Percentiles rank a stretch among this genome's conserved stretches.
These are phyloP conservation scores for Coleophoma eucalyptorum DNA, from an alignment of 2,329 filamentous ascomycete genomes.

Conservation along the genomic window DNA sequence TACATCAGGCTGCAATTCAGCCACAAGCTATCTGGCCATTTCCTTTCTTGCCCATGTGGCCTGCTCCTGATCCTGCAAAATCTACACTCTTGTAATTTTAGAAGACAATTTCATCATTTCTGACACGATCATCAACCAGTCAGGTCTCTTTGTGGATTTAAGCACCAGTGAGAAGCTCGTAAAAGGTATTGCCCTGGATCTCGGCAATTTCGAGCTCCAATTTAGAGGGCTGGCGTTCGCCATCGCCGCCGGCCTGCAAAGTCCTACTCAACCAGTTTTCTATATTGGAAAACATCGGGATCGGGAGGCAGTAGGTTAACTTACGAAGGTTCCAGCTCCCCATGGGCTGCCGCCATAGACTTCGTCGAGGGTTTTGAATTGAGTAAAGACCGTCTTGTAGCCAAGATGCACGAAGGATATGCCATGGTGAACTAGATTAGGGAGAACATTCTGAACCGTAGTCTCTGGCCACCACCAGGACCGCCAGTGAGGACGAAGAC, in stretches of 20 bases:
- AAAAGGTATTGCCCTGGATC: conserved; percentile 83
- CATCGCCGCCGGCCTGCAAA: conserved; percentile 53
- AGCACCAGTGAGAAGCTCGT: conserved; percentile 60
- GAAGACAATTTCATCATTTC: background rate
- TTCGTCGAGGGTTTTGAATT: conserved; percentile 69
- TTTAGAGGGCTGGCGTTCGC: conserved; percentile 73
- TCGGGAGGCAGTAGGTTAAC: conserved; percentile 15
- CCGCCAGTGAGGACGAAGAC: conserved; percentile 86
- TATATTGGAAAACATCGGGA: conserved; percentile 3
- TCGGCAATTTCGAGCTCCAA: conserved; percentile 77
- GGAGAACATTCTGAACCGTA: conserved; percentile 76
- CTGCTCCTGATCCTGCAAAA: background rate
- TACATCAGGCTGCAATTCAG: background rate
- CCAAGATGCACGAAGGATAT: conserved; percentile 93
- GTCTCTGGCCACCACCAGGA: conserved; percentile 86
- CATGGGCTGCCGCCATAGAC: conserved; percentile 84
- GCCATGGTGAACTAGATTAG: conserved; percentile 87
- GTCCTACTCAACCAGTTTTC: conserved; percentile 6
- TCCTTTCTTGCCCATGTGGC: background rate
- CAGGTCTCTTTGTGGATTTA: background rate
- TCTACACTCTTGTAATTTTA: too few relatives aligned
- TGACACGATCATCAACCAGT: background rate
- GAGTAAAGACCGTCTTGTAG: conserved; percentile 74
- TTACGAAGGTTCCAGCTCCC: conserved; percentile 88
- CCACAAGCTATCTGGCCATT: background rate